A percentile compares a stretch with the other conserved stretches of the same genome.
Conservation (phyloP, 2,329 filamentous ascomycete genomes). For the Colletotrichum euphorbiae region DNA sequence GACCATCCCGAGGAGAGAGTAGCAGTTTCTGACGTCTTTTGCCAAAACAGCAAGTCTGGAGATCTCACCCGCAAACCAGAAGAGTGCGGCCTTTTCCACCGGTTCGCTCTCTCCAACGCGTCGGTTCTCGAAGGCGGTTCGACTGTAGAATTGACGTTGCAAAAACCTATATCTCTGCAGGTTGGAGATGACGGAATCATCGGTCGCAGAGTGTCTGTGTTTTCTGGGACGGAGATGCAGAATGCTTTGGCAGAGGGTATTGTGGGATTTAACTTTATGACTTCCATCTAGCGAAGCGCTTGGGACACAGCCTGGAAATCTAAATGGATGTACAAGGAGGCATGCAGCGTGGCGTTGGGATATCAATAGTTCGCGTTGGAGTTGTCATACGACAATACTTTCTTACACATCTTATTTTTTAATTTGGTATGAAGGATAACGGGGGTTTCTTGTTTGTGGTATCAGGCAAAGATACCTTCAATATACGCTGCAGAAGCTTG, state of each 20-base stretch:
- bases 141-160: slow-evolving; percentile 50
- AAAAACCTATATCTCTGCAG: slow-evolving; percentile 55
- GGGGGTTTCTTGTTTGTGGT: too few species aligned
- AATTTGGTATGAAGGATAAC: too few species aligned
- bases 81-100: slow-evolving; percentile 57
- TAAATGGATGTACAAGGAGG: too few species aligned
- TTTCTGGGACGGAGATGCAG: slow-evolving; percentile 44
- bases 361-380: too few species aligned
- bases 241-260: slow-evolving; percentile 59
- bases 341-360: too few species aligned
- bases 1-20: too few species aligned
- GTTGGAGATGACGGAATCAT: slow-evolving; percentile 62
- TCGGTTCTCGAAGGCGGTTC: slow-evolving; percentile 25
- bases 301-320: too few species aligned
- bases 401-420: too few species aligned
- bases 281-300: neutral
- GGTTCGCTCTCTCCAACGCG: slow-evolving; percentile 48
- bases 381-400: too few species aligned
- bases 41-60: slow-evolving; percentile 51
- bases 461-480: too few species aligned
- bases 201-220: slow-evolving; percentile 59
- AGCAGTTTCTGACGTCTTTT: neutral
- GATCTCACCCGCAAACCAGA: slow-evolving; percentile 54
- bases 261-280: slow-evolving; percentile 58
- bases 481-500: too few species aligned